These are phyloP conservation scores for Kwoniella bestiolae DNA, from an alignment of 768 basidiomycete species.

Conservation along the genomic window DNA sequence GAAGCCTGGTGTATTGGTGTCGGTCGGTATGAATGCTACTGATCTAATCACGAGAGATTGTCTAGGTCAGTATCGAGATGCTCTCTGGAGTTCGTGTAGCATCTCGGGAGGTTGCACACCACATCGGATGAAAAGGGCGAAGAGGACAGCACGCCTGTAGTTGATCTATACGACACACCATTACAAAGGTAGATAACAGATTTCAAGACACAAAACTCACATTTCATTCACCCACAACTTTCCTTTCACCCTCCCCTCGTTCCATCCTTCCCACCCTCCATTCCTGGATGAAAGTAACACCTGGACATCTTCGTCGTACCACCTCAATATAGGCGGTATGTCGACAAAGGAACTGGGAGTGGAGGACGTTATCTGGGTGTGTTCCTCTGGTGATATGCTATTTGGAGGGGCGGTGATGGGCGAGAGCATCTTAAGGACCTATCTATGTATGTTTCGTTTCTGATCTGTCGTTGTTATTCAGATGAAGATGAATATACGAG, in stretches of 20 bases:
- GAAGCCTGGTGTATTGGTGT: constrained; percentile 68
- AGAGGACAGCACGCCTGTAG: no score
- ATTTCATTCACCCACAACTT: constrained; percentile 84
- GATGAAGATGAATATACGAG: no score
- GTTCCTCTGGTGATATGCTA: constrained; percentile 69
- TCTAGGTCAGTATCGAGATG: no score
- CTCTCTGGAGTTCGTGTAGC: no score
- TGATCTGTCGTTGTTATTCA: constrained; percentile 35
- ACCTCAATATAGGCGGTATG: constrained; percentile 80
- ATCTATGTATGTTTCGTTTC: background rate
- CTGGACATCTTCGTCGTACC: constrained; percentile 70
- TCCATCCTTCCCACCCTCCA: constrained; percentile 63
- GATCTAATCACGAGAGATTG: constrained; percentile 63
- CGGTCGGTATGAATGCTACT: constrained; percentile 72
- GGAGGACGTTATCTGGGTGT: constrained; percentile 68
- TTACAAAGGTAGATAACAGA: no score
- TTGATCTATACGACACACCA: no score
- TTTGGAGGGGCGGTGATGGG: constrained; percentile 50
- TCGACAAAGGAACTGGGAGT: constrained; percentile 83
- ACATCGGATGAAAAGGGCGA: no score
- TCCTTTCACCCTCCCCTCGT: constrained; percentile 65
- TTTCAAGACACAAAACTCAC: no score
- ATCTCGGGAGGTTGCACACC: no score
- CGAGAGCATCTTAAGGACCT: constrained; percentile 1
- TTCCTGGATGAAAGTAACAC: constrained; percentile 72